Conservation (phyloP, 495 filamentous ascomycete species). For the Neurospora intermedia region DNA sequence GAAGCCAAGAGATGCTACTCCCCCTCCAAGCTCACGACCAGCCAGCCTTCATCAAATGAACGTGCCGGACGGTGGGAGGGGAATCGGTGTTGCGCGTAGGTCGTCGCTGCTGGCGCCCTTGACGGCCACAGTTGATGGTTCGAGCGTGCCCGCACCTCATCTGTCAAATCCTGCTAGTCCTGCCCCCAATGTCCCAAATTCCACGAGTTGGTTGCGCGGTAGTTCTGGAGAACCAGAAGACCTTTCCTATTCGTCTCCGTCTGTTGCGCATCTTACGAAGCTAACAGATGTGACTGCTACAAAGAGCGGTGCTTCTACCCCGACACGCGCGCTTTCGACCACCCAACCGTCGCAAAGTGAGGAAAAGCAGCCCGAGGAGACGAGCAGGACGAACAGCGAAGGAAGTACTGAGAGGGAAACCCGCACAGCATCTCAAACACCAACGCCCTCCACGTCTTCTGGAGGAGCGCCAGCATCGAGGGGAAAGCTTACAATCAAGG, state of each 20-base stretch:
- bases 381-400: conserved; percentile 24
- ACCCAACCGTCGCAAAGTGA: conserved; percentile 27
- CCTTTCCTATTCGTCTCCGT: conserved; percentile 46
- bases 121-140: conserved; percentile 54
- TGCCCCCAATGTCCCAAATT: conserved; percentile 45
- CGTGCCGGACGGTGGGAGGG: conserved; percentile 29
- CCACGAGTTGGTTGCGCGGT: conserved; percentile 38
- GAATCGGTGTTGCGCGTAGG: conserved; percentile 30
- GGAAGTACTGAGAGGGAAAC: conserved; percentile 22
- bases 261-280: conserved; percentile 62
- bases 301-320: conserved; percentile 87
- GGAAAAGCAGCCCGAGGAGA: conserved; percentile 26
- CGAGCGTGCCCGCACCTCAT: conserved; percentile 56
- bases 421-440: conserved; percentile 31
- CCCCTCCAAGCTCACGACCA: conserved; percentile 11
- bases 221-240: conserved; percentile 36
- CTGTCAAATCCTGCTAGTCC: conserved; percentile 62
- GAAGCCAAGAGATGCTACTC: conserved; percentile 22
- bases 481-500: conserved; percentile 82
- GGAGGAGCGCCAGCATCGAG: conserved; percentile 60
- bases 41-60: conserved; percentile 28
- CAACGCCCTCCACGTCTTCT: conserved; percentile 18
- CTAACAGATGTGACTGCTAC: conserved; percentile 69
- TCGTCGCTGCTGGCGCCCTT: conserved; percentile 47
- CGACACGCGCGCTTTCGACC: conserved; percentile 70